phyloP scores from a whole-genome alignment of 345 rosid species.

The Stellera chamaejasme region DNA sequence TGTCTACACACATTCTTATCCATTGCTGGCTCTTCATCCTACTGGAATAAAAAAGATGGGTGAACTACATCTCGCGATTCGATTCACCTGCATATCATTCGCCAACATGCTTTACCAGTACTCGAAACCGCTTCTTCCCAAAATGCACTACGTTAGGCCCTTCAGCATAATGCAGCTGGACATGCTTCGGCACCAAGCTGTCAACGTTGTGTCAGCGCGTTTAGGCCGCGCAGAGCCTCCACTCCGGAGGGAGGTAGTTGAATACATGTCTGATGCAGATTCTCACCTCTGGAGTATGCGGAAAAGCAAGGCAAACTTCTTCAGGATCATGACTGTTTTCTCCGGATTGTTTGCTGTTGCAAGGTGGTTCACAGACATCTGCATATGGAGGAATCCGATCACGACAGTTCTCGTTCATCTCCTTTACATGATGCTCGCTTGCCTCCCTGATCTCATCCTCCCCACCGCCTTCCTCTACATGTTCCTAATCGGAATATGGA shows the following conservation, averaged over 20 bases:
- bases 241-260: conserved; percentile 80
- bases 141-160: conserved; percentile 90
- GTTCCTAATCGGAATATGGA: conserved; percentile 90
- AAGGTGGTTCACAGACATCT: conserved; percentile 75
- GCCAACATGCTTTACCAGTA: conserved; percentile 84
- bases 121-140: conserved; percentile 75
- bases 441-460: conserved; percentile 80
- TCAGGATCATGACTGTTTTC: conserved; percentile 75
- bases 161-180: conserved; percentile 83
- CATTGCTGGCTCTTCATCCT: conserved; percentile 81
- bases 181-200: conserved; percentile 82
- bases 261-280: conserved; percentile 91
- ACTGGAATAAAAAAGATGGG: conserved; percentile 97
- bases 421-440: conserved; percentile 74
- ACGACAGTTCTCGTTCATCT: conserved; percentile 88
- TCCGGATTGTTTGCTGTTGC: conserved; percentile 66
- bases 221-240: conserved; percentile 95
- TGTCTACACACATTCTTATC: conserved; percentile 88
- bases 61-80: conserved; percentile 80
- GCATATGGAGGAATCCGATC: conserved; percentile 84
- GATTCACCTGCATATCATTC: conserved; percentile 74
- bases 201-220: conserved; percentile 66
- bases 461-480: conserved; percentile 90
- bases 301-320: conserved; percentile 92
- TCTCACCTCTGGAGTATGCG: conserved; percentile 98